These are phyloP conservation scores for Coniochaeta sp. DNA, from an alignment of 2,329 filamentous ascomycete genomes.

Conservation along the genomic window DNA sequence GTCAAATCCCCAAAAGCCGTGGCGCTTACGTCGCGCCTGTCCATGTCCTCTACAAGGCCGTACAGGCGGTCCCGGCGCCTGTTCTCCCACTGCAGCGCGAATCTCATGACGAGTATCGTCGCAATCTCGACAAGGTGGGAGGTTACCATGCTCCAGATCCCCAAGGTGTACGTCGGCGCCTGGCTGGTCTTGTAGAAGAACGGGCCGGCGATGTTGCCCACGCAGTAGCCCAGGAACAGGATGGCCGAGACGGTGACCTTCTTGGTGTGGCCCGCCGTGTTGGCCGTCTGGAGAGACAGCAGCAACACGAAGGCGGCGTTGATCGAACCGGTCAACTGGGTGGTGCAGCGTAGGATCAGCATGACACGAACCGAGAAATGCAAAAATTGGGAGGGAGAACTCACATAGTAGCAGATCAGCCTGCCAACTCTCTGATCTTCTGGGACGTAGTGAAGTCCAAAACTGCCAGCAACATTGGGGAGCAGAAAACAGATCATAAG, in stretches of 20 bases:
- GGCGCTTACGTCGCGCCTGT: not conserved
- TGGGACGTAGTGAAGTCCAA: not conserved
- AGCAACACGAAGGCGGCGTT: not conserved
- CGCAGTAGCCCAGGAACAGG: not conserved
- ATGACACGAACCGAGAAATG: too few relatives aligned
- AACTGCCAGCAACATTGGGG: not conserved
- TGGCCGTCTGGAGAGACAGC: not conserved
- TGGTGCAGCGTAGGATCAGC: not conserved
- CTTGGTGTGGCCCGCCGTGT: constrained; percentile 1
- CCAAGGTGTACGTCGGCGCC: not conserved
- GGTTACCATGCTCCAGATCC: not conserved
- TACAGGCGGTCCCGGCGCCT: not conserved
- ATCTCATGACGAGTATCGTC: not conserved
- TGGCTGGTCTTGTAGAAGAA: not conserved
- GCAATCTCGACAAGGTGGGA: not conserved
- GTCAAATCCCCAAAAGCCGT: not conserved
- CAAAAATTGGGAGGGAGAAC: not conserved
- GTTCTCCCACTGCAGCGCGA: not conserved
- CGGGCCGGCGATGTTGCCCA: not conserved
- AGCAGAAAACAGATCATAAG: not conserved
- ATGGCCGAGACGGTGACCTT: not conserved
- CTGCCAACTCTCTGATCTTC: not conserved
- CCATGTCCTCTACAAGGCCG: too few relatives aligned
- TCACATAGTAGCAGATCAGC: constrained; percentile 1
- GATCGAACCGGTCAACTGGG: not conserved